Percentiles rank a stretch among this genome's conserved stretches.
Evolutionary conservation across 225 moss, liverwort and hornwort species (phyloP).

Genomic region (Pseudoscleropodium purum): DNA sequence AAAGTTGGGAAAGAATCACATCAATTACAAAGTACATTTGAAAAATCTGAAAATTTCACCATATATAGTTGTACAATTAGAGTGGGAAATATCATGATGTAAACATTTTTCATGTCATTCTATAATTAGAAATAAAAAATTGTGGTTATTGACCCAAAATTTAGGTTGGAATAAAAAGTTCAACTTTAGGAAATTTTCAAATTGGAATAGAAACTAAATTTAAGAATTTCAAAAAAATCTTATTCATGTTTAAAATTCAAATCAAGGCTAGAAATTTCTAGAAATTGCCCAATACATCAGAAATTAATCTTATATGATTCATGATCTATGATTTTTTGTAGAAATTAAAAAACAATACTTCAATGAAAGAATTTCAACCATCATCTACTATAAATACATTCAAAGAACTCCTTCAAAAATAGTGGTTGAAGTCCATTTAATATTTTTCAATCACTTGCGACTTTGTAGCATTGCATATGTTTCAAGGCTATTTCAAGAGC

Average conservation of each 20-base stretch:
- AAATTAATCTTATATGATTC: no score
- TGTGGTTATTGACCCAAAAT: not conserved
- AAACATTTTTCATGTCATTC: not conserved
- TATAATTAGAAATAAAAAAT: no score
- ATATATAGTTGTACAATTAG: not conserved
- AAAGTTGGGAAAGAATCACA: not conserved
- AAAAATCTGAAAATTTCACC: not conserved
- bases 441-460: not conserved
- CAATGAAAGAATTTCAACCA: not conserved
- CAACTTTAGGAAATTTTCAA: no score
- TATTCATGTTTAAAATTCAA: not conserved
- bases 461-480: not conserved
- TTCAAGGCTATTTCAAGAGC: not conserved
- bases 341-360: not conserved
- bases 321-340: rapidly evolving
- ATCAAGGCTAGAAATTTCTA: no score
- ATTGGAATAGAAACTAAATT: not conserved
- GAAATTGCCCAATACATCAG: not conserved
- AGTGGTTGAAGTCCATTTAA: not conserved
- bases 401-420: not conserved
- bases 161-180: not conserved
- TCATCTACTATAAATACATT: rapidly evolving
- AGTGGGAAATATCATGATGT: not conserved
- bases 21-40: rapidly evolving
- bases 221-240: not conserved